Evolutionary conservation across 148 eudicot species (phyloP).

Genomic region (Rheum nobile): DNA sequence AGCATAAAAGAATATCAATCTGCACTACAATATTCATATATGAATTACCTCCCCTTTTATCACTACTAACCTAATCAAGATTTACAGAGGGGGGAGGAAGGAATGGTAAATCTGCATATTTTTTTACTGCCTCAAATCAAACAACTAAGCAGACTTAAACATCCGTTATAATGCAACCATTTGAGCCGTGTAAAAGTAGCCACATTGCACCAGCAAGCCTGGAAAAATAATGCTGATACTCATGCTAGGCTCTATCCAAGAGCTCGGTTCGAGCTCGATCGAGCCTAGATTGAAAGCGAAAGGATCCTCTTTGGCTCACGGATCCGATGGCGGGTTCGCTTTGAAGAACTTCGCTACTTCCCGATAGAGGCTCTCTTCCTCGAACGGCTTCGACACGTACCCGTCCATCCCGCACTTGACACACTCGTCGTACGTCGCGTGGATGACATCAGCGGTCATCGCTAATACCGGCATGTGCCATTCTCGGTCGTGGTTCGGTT

Average conservation of each 20-base stretch:
- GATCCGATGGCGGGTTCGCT: neutral
- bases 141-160: neutral
- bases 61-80: neutral
- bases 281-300: neutral
- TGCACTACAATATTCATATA: neutral
- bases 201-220: slow-evolving; percentile 1
- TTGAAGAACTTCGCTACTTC: slow-evolving; percentile 55
- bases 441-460: slow-evolving; percentile 74
- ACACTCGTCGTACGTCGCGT: slow-evolving; percentile 56
- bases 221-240: neutral
- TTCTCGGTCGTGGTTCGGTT: slow-evolving; percentile 7
- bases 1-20: neutral
- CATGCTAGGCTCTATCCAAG: neutral
- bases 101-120: neutral
- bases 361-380: slow-evolving; percentile 50
- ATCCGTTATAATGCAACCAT: neutral
- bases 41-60: neutral
- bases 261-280: too few relatives aligned
- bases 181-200: neutral
- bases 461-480: slow-evolving; percentile 63
- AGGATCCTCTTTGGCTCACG: neutral
- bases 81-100: neutral
- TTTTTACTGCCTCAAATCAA: neutral
- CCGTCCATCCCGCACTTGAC: slow-evolving; percentile 63
- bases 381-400: slow-evolving; percentile 59